Conservation (phyloP, 2,329 filamentous ascomycete species). For the Aspergillus proliferans region DNA sequence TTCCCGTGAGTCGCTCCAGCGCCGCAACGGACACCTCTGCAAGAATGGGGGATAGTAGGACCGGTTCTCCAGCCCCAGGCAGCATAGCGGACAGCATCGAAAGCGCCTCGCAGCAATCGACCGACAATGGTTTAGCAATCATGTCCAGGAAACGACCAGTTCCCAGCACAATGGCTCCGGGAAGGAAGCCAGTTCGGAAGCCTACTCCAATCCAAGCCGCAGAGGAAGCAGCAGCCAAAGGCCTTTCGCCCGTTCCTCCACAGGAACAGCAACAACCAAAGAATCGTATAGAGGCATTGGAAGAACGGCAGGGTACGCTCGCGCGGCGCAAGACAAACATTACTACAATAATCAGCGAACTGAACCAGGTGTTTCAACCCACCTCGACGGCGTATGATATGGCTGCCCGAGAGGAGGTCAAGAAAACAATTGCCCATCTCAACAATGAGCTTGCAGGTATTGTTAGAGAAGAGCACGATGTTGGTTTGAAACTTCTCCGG, state of each 20-base stretch:
- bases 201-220: slow-evolving; percentile 35
- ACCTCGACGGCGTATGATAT: slow-evolving; percentile 61
- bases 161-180: slow-evolving; percentile 22
- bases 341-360: slow-evolving; percentile 64
- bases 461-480: slow-evolving; percentile 68
- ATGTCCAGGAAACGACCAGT: slow-evolving; percentile 37
- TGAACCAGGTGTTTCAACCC: slow-evolving; percentile 70
- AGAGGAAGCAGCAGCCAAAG: slow-evolving; percentile 41
- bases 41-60: slow-evolving; percentile 35
- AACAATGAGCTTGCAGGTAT: slow-evolving; percentile 65
- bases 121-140: slow-evolving; percentile 28
- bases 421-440: slow-evolving; percentile 60
- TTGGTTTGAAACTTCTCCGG: slow-evolving; percentile 67
- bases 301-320: slow-evolving; percentile 60
- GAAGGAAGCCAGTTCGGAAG: slow-evolving; percentile 35
- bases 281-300: slow-evolving; percentile 61
- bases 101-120: slow-evolving; percentile 24
- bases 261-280: slow-evolving; percentile 48
- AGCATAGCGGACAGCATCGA: slow-evolving; percentile 29
- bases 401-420: slow-evolving; percentile 52
- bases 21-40: slow-evolving; percentile 57
- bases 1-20: slow-evolving; percentile 54
- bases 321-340: slow-evolving; percentile 65
- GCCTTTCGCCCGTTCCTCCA: slow-evolving; percentile 56
- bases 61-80: slow-evolving; percentile 34